Conservation (phyloP, 495 filamentous ascomycete genomes). For the Hyaloscypha variabilis region DNA sequence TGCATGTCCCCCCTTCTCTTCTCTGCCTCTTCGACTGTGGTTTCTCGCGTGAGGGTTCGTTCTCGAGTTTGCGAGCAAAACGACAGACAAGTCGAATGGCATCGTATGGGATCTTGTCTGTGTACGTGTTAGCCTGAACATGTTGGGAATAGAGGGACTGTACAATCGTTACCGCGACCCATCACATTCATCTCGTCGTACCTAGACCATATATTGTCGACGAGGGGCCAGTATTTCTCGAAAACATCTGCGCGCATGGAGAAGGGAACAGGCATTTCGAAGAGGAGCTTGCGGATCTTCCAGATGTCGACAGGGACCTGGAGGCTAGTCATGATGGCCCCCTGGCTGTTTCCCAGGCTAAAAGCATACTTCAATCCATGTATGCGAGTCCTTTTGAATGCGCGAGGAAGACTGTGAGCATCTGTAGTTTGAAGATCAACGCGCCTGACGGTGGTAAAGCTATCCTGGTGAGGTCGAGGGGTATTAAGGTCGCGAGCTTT, state of each 20-base stretch:
- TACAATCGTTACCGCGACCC: neutral
- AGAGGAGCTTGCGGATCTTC: neutral
- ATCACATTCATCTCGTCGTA: neutral
- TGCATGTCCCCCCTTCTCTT: neutral
- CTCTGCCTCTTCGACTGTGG: neutral
- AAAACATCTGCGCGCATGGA: neutral
- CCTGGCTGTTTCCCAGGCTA: neutral
- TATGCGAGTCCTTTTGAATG: neutral
- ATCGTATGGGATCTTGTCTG: neutral
- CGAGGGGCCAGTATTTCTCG: neutral
- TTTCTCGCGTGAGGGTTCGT: neutral
- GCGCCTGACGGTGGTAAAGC: neutral
- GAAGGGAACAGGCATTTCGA: neutral
- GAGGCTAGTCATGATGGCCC: neutral
- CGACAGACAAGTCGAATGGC: neutral
- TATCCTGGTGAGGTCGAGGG: neutral
- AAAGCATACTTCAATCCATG: neutral
- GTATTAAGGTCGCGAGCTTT: neutral
- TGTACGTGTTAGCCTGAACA: neutral
- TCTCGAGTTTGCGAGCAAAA: neutral
- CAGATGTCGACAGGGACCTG: neutral
- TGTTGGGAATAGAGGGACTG: neutral
- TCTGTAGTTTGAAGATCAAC: neutral
- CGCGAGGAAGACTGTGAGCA: neutral
- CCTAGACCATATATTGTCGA: neutral